Base-by-base conservation (phyloP, 495 filamentous ascomycete species). In the Penicillium macrosclerotiorum region DNA sequence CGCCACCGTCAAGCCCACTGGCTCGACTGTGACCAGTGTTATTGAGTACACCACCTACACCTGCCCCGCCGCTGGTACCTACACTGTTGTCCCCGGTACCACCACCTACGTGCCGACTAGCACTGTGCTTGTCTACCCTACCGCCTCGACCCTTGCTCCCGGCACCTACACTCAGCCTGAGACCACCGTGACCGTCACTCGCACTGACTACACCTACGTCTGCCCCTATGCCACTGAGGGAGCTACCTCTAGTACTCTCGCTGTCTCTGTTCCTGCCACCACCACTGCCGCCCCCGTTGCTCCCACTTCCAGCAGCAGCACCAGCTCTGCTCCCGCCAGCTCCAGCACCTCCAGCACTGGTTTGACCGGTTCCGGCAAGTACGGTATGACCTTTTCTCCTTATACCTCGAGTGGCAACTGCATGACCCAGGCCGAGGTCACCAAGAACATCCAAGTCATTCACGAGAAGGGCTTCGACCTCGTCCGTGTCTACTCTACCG, bases 321-420 rank as follows among this genome's bases (percentile, higher is more conserved):
- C 45, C 42, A 39, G 54, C 37, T 12, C 44, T 26, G 52, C 25
- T 29, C 25, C n/a, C n/a, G n/a, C n/a, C n/a, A 29, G 25, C 25
- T n/a, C n/a, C n/a, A n/a, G n/a, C 38, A 30, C 24, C 52, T 37
- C 47, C 44, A 36, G 55, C 42, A 16, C 45, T 32, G 54, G 49
- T 41, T 5, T 42, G 25, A 72, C 71, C 58, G 49, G 58, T 42
- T 76, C 75, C 41, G 65, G 76, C 66, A 76, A 82, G 62, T 95
- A 87, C 84, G 88, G 85, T 73, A 89, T 96, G 61, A 89, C 93
- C 54, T 97, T 95, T 80, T 90, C 89, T 30, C 89, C 91, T 14
- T 97, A 90, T 75, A 72, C 73, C 57, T 41, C 49, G 49, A 49
- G 48, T 41, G 73, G 82, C 56, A 54, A 60, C 12, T 96, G 92